Evolutionary conservation across 805 yeast genomes (phyloP), one percentile per base, ranked within the genome.

Genomic region (Candida andamanensis): DNA sequence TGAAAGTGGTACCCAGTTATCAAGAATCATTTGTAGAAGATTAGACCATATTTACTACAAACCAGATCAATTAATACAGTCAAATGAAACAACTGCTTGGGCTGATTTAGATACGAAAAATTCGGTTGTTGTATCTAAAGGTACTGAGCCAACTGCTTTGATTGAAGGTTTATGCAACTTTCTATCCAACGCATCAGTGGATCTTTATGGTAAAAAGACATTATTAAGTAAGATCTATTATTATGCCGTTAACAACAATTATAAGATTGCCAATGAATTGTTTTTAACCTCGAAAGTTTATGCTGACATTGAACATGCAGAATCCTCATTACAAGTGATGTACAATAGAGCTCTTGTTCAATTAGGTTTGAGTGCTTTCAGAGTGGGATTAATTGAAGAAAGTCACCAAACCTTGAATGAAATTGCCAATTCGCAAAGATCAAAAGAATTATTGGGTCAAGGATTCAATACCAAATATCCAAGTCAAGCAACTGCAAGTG

Each of bases 341-440:
- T 92, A 86, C 74, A 92, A 92, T 73, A 76, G 99, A 60, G 87
- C 95, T 12, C 74, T 92, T 42, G 97, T 86, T 41, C 98, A 92
- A 64, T 74, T 94, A 42, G 99, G 98, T 38, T 74, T 92, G 45
- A 79, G 94, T 58, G 97, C 98, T 11, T 92, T 92, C 80, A 79
- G 95, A 58, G 63, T 75, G 32, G 97, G 97, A 15, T 72, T 83
- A 46, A 77, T 89, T 49, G 74, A 72, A 47, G 97, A 92, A 56
- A 71, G 92, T 36, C 94, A 85, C 60, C 92, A 85, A 66, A 72
- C 81, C 31, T 71, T 92, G 46, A 83, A 79, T 52, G 98, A 92
- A 63, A 75, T 92, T 24, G 85, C 90, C 42, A 80, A 86, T 35
- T 79, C 94, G 25, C 78, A 79, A 44, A 78, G 94, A 52, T 78